Evolutionary conservation across 2,329 filamentous ascomycete species (phyloP), one percentile per base, ranked within the genome.

Genomic region (Phaeophleospora eucalypticola): DNA sequence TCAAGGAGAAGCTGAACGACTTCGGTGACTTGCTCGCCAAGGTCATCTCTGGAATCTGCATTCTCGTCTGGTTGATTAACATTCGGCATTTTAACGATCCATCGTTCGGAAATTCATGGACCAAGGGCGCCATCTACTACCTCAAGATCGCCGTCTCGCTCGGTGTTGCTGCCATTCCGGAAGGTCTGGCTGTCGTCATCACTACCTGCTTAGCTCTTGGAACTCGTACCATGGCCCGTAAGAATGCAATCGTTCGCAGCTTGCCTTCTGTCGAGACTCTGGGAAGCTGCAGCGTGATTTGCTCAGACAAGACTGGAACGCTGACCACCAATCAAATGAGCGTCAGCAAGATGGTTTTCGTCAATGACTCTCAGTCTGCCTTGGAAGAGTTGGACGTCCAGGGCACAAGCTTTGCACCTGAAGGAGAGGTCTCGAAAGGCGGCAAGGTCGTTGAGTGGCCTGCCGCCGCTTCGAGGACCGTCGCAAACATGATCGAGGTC

Each of bases 271-370:
- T 98, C 43, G 93, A 98, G 72, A 98, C 93, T 10, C 79, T 98
- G 43, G 93, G 93, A 65, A 98, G 93, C 78, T 98, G 93, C 80
- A 98, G 93, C 64, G 90, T 98, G 47, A 96, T 98, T 67, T 98
- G 94, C 76, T 98, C 94, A 3, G 93, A 98, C 77, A 98, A 98
- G 78, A 98, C 93, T 4, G 94, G 93, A 59, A 98, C 93, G 40
- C 73, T 98, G 65, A 98, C 93, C 9, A 98, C 93, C 34, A 98
- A 98, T 73, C 90, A 97, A 71, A 98, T 98, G 93, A 97, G 93
- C 65, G 93, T 96, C 46, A 93, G 84, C 75, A 95, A 91, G 71
- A 73, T 97, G 46, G 87, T 95, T 39, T 88, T 90, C 65, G 77
- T 98, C 58, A 84, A 81, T 60, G 82, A 86, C 57, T 70, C 79